Evolutionary conservation across 129 eudicot species (phyloP), one percentile per base, ranked within the genome.

Genomic region (Deinandra increscens): DNA sequence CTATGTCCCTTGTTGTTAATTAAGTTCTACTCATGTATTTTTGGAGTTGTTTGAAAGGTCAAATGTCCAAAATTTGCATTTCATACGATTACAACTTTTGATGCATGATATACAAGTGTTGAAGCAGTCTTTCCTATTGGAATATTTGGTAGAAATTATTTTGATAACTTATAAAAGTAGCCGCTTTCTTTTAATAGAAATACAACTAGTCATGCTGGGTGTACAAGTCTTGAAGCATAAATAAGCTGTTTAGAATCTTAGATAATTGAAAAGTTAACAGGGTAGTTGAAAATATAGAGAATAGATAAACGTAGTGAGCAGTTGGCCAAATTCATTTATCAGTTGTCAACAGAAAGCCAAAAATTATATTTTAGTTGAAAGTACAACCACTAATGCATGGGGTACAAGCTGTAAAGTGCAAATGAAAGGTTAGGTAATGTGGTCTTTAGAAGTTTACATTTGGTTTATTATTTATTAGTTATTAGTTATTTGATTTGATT

Each of bases 361-460:
- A 53, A 49, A 14, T 20, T 39, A 5, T 7, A 48, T 1, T 43
- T 33, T 41, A 42, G 42, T 19, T 4, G 1, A 10, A 75, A 58
- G 69, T 66, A 67, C 80, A 66, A 55, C 60, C 60, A 75, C 50
- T 56, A 31, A 31, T 54, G 79, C 73, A 66, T 53, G 49, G 34
- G 55, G 49, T 34, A 55, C 59, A 66, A 75, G 73, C 58, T 75
- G 73, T 55, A 54, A 54, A 55, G 58, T 44, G 12, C 50, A 55
- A 66, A 66, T 31, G 13, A 56, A 8, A 68, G 48, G 48, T 66
- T 66, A 41, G 41, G 41, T 51, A 9, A 50, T 50, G 10, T 39
- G 4, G 41, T 62, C n/a, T 39, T 1, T 39, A 1, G 7, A 36
- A 36, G 12, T 39, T 39, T 2, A 8, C 8, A 39, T 8, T 39